Evolutionary conservation across 192 early-diverging fungal genomes (phyloP).

Genomic region (Cetraspora pellucida): DNA sequence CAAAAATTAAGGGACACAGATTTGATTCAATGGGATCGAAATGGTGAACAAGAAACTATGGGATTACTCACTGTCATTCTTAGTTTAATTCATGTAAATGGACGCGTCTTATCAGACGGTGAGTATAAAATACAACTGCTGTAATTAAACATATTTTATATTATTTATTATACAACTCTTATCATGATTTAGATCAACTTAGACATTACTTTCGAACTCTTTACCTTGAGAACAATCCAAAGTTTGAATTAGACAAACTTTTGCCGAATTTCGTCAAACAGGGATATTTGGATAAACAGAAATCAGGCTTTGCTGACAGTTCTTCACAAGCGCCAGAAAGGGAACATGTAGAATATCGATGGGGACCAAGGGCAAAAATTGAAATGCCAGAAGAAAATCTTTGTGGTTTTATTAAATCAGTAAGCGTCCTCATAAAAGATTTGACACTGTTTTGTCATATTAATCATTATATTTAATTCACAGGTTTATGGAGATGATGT

Average conservation of each 20-base stretch:
- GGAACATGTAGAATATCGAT: conserved; percentile 49
- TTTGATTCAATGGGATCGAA: conserved; percentile 45
- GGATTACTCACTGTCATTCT: conserved; percentile 63
- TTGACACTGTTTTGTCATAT: not conserved
- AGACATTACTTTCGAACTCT: conserved; percentile 40
- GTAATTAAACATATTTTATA: conserved; percentile 1
- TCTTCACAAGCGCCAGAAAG: conserved; percentile 37
- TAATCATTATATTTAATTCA: not conserved
- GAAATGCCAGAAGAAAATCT: conserved; percentile 59
- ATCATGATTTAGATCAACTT: conserved; percentile 36
- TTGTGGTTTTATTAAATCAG: conserved; percentile 57
- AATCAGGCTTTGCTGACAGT: conserved; percentile 40
- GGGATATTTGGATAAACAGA: conserved; percentile 53
- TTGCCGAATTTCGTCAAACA: conserved; percentile 51
- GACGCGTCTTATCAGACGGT: conserved; percentile 51
- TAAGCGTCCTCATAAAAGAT: conserved; percentile 34
- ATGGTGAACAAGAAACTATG: conserved; percentile 45
- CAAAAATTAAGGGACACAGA: conserved; percentile 35
- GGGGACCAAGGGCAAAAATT: conserved; percentile 64
- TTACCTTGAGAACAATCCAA: conserved; percentile 33
- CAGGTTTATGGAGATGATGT: conserved; percentile 44
- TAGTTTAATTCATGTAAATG: conserved; percentile 60
- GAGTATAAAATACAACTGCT: not conserved
- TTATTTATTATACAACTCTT: not conserved
- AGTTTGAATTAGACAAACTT: conserved; percentile 43